Conservation (phyloP, 208 protist species). For the Crithidia brevicula region DNA sequence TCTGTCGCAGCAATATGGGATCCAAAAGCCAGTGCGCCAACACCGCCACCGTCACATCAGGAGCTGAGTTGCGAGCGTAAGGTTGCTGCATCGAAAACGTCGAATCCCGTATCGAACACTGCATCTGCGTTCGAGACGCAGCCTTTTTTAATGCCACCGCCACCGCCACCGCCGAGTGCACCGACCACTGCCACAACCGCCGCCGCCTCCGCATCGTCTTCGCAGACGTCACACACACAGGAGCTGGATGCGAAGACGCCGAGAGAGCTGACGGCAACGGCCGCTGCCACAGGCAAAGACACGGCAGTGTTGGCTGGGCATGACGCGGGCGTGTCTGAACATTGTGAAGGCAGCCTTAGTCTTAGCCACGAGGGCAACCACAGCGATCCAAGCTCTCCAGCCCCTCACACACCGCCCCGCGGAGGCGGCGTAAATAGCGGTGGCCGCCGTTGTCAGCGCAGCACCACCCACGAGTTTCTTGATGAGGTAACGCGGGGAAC, state of each 20-base stretch:
- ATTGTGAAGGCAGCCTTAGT: not conserved
- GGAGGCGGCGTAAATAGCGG: not conserved
- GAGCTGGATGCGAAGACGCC: not conserved
- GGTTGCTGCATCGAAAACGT: too few species aligned
- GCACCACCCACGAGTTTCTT: constrained; percentile 7
- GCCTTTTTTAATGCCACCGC: not conserved
- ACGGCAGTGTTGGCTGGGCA: not conserved
- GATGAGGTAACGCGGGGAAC: not conserved
- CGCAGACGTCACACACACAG: not conserved
- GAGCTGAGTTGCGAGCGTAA: not conserved
- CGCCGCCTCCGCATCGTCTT: not conserved
- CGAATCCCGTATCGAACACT: not conserved
- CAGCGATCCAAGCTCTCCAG: not conserved
- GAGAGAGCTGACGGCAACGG: not conserved
- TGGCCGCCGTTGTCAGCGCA: not conserved
- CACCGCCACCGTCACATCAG: not conserved
- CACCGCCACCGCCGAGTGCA: not conserved
- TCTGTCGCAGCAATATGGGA: constrained; percentile 2
- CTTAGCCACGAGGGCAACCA: not conserved
- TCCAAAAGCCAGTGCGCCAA: not conserved
- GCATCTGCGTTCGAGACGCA: not conserved
- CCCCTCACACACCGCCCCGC: not conserved
- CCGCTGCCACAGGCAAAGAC: too few species aligned
- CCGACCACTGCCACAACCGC: not conserved
- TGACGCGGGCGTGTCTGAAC: not conserved